Conservation (phyloP, 2,329 filamentous ascomycete species). For the Botryotinia convoluta region DNA sequence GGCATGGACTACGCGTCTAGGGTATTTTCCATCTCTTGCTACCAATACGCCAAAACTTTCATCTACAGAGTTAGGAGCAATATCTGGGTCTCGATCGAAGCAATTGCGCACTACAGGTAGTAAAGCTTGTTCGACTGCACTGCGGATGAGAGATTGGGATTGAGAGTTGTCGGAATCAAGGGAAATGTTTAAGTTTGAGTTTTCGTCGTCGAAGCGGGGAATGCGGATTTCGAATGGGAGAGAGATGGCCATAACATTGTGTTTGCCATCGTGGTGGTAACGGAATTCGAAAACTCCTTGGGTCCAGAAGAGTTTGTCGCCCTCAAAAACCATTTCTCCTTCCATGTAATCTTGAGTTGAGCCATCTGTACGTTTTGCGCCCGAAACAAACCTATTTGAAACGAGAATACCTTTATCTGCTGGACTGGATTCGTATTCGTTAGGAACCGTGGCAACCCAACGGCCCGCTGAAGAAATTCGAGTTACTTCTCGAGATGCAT, state of each 20-base stretch:
- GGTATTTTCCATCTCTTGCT: constrained; percentile 84
- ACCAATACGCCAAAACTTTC: constrained; percentile 84
- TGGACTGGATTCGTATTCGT: constrained; percentile 70
- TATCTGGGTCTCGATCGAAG: constrained; percentile 85
- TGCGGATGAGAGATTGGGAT: constrained; percentile 59
- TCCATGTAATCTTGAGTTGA: constrained; percentile 59
- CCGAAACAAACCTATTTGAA: constrained; percentile 59
- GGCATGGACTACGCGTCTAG: constrained; percentile 86
- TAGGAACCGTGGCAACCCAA: constrained; percentile 79
- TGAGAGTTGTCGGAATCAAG: constrained; percentile 47
- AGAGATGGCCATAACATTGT: constrained; percentile 92
- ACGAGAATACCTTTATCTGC: constrained; percentile 75
- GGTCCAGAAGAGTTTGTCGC: constrained; percentile 97
- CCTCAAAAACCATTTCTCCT: constrained; percentile 83
- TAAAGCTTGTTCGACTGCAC: constrained; percentile 71
- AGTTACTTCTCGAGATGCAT: constrained; percentile 79
- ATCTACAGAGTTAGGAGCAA: constrained; percentile 75
- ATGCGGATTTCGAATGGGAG: constrained; percentile 90
- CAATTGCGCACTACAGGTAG: constrained; percentile 87
- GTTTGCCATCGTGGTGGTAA: constrained; percentile 90
- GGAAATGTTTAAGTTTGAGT: constrained; percentile 38
- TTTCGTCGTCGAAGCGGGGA: constrained; percentile 73
- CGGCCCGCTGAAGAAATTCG: constrained; percentile 82
- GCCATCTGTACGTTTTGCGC: constrained; percentile 44
- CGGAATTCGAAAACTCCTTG: constrained; percentile 95